These are phyloP conservation scores for Madurella mycetomatis DNA, from an alignment of 2,329 filamentous ascomycete genomes.

Conservation along the genomic window DNA sequence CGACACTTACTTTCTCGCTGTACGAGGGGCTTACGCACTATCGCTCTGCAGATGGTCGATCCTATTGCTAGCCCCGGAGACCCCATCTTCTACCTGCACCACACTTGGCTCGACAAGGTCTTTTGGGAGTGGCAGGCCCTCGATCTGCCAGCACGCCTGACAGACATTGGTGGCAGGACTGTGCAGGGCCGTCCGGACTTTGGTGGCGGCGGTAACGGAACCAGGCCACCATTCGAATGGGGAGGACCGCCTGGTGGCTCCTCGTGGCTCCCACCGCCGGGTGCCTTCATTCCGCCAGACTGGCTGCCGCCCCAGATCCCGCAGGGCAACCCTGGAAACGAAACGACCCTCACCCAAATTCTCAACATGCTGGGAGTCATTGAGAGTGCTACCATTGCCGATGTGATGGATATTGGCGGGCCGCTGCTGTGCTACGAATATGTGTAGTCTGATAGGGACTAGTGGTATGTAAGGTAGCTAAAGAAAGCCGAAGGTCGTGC, in stretches of 20 bases:
- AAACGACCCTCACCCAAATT: slow-evolving; percentile 26
- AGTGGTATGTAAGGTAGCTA: no score
- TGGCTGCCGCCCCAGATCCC: neutral
- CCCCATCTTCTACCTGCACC: slow-evolving; percentile 28
- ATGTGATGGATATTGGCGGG: slow-evolving; percentile 30
- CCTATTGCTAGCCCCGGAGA: slow-evolving; percentile 30
- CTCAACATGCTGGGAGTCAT: slow-evolving; percentile 29
- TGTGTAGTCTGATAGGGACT: neutral
- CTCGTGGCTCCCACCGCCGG: neutral
- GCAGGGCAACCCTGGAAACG: slow-evolving; percentile 20
- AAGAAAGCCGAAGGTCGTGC: no score
- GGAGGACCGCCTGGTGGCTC: no score
- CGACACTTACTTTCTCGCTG: no score
- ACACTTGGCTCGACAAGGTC: slow-evolving; percentile 27
- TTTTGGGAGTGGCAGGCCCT: slow-evolving; percentile 27
- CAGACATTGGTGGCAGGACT: slow-evolving; percentile 7
- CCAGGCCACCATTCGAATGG: neutral
- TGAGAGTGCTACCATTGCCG: slow-evolving; percentile 21
- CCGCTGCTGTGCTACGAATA: slow-evolving; percentile 28
- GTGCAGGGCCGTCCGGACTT: neutral
- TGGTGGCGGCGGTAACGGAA: no score
- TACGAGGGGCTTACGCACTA: no score
- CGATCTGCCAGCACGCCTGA: slow-evolving; percentile 6
- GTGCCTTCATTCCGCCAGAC: neutral
- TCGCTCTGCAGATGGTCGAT: neutral